Percentiles rank a stretch among this genome's conserved stretches.
Evolutionary conservation across 176 grass and related monocot species (phyloP).

Genomic region (Alloteropsis semialata): DNA sequence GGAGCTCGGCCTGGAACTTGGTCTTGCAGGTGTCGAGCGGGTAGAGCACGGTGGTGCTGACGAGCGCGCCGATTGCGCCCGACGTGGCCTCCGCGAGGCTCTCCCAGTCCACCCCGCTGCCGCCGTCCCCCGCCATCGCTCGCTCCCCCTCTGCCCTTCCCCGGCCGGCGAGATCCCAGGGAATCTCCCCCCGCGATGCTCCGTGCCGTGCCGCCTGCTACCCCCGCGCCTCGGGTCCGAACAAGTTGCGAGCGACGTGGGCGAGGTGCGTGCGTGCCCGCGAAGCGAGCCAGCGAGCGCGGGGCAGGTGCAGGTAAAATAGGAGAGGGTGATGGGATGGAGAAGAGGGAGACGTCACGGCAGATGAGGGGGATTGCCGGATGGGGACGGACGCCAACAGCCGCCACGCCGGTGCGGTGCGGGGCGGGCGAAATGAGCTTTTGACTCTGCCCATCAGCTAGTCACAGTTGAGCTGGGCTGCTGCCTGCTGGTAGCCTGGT

Average conservation of each 20-base stretch:
- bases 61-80: constrained; percentile 83
- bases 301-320: neutral
- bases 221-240: neutral
- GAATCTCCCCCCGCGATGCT: neutral
- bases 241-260: neutral
- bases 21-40: constrained; percentile 99
- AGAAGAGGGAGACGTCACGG: constrained; percentile 24
- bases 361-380: neutral
- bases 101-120: constrained; percentile 76
- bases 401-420: neutral
- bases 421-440: neutral
- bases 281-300: neutral
- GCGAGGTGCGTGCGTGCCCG: neutral
- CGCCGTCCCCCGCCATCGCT: constrained; percentile 29
- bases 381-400: neutral
- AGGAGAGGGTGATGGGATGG: neutral
- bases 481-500: too few species aligned
- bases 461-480: too few species aligned
- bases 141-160: neutral
- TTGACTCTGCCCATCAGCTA: neutral
- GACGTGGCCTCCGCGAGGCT: constrained; percentile 93
- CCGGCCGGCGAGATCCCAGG: neutral
- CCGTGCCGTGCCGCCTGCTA: neutral
- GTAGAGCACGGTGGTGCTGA: constrained; percentile 91
- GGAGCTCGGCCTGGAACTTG: constrained; percentile 93